Base-by-base conservation (phyloP, 202 grass and related monocot genomes). In the Panicum virgatum region DNA sequence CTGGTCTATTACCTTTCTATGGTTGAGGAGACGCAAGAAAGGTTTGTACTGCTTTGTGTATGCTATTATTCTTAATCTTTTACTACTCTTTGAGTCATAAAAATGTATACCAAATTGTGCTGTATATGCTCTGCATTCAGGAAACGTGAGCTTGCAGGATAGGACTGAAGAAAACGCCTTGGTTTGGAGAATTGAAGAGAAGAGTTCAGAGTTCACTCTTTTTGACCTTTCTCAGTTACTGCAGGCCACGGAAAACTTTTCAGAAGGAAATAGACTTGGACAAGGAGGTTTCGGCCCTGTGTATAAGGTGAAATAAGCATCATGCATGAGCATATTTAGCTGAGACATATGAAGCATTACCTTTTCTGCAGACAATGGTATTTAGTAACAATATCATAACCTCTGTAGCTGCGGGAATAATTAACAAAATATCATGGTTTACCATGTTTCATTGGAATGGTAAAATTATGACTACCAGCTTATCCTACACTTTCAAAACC, bases 201-300 rank as follows among this genome's bases (percentile, higher is more conserved):
- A 58, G 9, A 75, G 58, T 67, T 75, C 69, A 5, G 87, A 85
- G 29, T 89, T 84, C 26, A 27, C 62, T 11, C 45, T 85, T 7
- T 82, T 82, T 66, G 66, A 78, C 53, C 46, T 85, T 5, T 38
- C 44, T 11, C 61, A 46, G 39, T 40, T 89, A 25, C 23, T 74
- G 38, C 20, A 50, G 13, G 88, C 88, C 1, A 89, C 88, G 42
- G 26, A 8, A 5, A 79, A 82, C 22, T 89, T 86, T 67, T 66
- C 79, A 1, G 60, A 78, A 18, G 40, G 73, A 34, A 89, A 89
- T 48, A 72, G 71, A 66, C 82, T 86, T 44, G 87, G 87, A 12
- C 7, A 82, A 72, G 83, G 83, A 43, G 87, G 82, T 4, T 90
- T 90, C 27, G 88, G 88, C n/a, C 78, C 79, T 52, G 88, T 90